Percentiles rank a stretch among this genome's conserved stretches.
These are phyloP conservation scores for Russula olivacea DNA, from an alignment of 768 basidiomycete species.

Conservation along the genomic window DNA sequence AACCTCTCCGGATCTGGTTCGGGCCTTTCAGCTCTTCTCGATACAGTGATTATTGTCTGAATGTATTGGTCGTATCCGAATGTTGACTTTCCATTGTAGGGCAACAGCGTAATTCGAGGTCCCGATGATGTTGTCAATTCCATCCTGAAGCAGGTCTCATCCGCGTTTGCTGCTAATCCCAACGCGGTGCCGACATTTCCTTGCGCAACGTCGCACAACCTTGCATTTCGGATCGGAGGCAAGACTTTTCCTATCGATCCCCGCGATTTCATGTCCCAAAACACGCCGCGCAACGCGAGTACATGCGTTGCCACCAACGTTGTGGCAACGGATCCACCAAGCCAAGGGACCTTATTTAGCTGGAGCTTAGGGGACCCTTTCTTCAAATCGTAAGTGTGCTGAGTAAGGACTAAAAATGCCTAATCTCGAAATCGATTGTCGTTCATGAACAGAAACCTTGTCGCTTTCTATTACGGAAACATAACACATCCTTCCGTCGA, in stretches of 20 bases:
- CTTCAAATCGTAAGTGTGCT: constrained; percentile 54
- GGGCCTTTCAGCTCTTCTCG: constrained; percentile 46
- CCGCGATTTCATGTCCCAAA: constrained; percentile 57
- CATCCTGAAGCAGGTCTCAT: constrained; percentile 17
- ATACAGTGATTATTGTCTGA: constrained; percentile 45
- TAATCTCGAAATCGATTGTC: background rate
- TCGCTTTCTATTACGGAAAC: constrained; percentile 69
- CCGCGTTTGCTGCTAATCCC: constrained; percentile 12
- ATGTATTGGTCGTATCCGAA: background rate
- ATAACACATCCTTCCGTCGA: constrained; percentile 60
- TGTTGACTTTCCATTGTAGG: constrained; percentile 37
- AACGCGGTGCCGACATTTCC: constrained; percentile 18
- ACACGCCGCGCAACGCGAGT: constrained; percentile 24
- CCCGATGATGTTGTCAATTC: constrained; percentile 33
- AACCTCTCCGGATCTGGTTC: constrained; percentile 39
- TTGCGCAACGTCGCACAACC: constrained; percentile 17
- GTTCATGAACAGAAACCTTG: constrained; percentile 44
- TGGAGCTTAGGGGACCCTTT: constrained; percentile 79
- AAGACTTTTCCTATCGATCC: constrained; percentile 70
- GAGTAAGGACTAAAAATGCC: background rate
- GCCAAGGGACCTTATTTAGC: constrained; percentile 38
- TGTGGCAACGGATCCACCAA: constrained; percentile 21
- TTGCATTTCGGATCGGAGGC: constrained; percentile 24
- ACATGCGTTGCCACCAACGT: constrained; percentile 19
- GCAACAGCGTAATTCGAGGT: constrained; percentile 71